Percentiles rank a stretch among this genome's conserved stretches.
phyloP scores from a whole-genome alignment of 2,329 filamentous ascomycete species.

The Sclerotinia borealis region DNA sequence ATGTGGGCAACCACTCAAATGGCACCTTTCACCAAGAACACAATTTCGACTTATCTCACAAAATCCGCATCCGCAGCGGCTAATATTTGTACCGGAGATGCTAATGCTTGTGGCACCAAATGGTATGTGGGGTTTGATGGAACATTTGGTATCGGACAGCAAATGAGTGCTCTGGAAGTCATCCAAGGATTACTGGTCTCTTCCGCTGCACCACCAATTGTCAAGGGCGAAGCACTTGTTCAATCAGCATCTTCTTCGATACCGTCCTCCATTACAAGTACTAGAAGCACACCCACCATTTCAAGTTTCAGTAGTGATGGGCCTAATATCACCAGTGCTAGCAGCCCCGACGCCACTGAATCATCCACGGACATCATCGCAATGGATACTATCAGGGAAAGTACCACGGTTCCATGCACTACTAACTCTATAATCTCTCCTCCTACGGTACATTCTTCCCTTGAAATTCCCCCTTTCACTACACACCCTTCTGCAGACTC shows the following conservation, averaged over 20 bases:
- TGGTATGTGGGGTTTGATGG: slow-evolving; percentile 58
- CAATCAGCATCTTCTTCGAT: slow-evolving; percentile 5
- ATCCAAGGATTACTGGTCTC: slow-evolving; percentile 52
- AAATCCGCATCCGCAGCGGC: slow-evolving; percentile 51
- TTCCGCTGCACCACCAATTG: slow-evolving; percentile 27
- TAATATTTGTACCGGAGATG: slow-evolving; percentile 50
- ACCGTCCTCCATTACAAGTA: not conserved
- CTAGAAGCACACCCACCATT: not conserved
- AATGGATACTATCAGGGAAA: not conserved
- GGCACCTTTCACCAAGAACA: slow-evolving; percentile 46
- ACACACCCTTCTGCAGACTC: not conserved
- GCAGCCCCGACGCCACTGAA: not conserved
- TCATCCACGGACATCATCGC: not conserved
- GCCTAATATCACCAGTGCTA: not conserved
- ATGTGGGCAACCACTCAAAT: slow-evolving; percentile 53
- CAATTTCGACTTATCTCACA: slow-evolving; percentile 44
- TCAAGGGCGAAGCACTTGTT: slow-evolving; percentile 15
- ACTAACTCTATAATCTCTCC: slow-evolving; percentile 1
- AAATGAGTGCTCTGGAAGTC: slow-evolving; percentile 59
- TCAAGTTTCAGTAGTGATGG: not conserved
- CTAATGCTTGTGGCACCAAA: slow-evolving; percentile 48
- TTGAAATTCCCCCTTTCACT: not conserved
- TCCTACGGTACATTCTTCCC: not conserved
- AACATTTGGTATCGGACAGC: slow-evolving; percentile 51
- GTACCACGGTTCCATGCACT: not conserved